Evolutionary conservation across 805 yeast genomes (phyloP), one percentile per base, ranked within the genome.

Genomic region (Cyberlindnera galapagoensis): DNA sequence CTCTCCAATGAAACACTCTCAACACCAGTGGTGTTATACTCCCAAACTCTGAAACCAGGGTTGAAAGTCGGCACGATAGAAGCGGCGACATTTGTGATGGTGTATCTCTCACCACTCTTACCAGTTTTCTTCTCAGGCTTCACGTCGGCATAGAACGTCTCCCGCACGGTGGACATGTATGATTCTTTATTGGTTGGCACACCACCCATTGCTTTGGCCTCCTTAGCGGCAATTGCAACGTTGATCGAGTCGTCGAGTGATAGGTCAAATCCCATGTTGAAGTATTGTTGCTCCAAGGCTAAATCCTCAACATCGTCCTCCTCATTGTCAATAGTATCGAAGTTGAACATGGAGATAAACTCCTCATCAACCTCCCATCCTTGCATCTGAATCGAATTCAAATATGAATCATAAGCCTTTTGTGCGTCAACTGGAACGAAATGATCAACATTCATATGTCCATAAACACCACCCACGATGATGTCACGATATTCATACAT

Each of bases 391-490:
- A 44, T 21, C 7, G 46, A 33, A 7, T 21, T 26, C 24, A 34
- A 39, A 24, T 43, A 35, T 7, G 49, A 69, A 37, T 67, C 65
- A 62, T 82, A 77, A 1, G 92, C 84, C 43, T 72, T 70, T 29
- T 67, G 69, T 2, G 85, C 69, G 58, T 85, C 90, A 39, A 80
- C 62, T 0, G 94, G 86, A 27, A 82, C 67, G 52, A 81, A 84
- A 59, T 85, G 95, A 52, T 86, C 95, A 34, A 84, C 64, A 56
- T 85, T 85, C 95, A 85, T 85, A 52, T 85, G 95, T 0, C 95
- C 95, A 53, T 71, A 85, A 19, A 85, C 59, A 9, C 88, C 86
- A 13, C 95, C 95, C 40, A 86, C 65, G 18, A 85, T 80, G 24
- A 85, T 71, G 53, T 85, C 95, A 43, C 94, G 65, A 52, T 80